Evolutionary conservation across 768 basidiomycete species (phyloP).

Genomic region (Lactarius vividus): DNA sequence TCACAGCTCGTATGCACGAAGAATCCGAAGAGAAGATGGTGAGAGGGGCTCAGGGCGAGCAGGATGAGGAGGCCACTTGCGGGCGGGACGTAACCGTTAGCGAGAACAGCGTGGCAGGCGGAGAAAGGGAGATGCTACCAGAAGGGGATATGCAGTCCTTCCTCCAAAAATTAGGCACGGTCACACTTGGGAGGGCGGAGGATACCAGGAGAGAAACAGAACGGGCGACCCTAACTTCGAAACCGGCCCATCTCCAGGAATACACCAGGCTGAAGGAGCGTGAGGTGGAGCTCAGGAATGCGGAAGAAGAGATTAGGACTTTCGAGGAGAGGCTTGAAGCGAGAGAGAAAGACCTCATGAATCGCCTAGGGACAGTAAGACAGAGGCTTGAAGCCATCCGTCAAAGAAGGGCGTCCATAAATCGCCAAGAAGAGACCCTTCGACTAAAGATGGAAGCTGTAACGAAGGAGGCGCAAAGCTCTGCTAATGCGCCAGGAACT

Average conservation of each 20-base stretch:
- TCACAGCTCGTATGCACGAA: neutral
- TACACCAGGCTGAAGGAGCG: neutral
- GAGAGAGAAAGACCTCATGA: constrained; percentile 3
- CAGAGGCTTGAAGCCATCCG: neutral
- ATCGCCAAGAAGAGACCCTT: neutral
- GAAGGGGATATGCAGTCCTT: neutral
- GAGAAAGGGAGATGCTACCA: neutral
- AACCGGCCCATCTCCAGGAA: neutral
- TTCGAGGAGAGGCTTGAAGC: constrained; percentile 2
- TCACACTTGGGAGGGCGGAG: neutral
- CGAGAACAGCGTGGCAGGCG: neutral
- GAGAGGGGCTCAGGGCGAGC: neutral
- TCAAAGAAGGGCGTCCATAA: constrained; percentile 2
- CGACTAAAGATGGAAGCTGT: constrained; percentile 1
- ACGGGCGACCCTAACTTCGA: neutral
- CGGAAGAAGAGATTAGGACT: neutral
- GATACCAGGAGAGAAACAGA: neutral
- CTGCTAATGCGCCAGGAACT: neutral
- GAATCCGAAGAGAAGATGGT: neutral
- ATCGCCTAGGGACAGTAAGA: constrained; percentile 1
- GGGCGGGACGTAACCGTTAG: neutral
- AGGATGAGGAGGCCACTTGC: neutral
- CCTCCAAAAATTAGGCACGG: neutral
- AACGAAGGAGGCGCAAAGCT: neutral
- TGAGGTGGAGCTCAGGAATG: neutral